These are phyloP conservation scores for Fistulina hepatica DNA, from an alignment of 1,284 basidiomycete genomes.

Conservation along the genomic window DNA sequence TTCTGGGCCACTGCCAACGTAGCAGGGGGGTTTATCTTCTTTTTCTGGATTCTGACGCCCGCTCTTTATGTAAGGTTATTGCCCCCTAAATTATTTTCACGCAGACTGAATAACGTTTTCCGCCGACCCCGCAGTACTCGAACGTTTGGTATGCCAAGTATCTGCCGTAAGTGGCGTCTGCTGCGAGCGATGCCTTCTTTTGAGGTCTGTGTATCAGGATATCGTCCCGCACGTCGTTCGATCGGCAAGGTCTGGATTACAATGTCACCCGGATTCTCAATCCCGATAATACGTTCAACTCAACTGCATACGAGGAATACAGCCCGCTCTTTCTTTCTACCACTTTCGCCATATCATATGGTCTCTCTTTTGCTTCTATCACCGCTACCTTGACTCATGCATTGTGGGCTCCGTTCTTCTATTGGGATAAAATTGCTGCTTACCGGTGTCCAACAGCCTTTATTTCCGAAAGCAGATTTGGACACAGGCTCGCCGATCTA, in stretches of 20 bases:
- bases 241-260: conserved; percentile 45
- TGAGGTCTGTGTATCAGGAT: conserved; percentile 27
- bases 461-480: conserved; percentile 62
- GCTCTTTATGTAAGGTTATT: conserved; percentile 5
- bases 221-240: conserved; percentile 45
- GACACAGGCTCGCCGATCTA: conserved; percentile 36
- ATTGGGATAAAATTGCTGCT: background rate
- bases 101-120: background rate
- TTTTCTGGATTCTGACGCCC: conserved; percentile 37
- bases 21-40: conserved; percentile 65
- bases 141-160: conserved; percentile 39
- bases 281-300: conserved; percentile 39
- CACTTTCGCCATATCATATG: conserved; percentile 44
- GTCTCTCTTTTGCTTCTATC: conserved; percentile 49
- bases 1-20: conserved; percentile 81
- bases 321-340: conserved; percentile 64
- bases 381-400: conserved; percentile 61
- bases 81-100: no score
- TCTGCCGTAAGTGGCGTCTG: conserved; percentile 38
- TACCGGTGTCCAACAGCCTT: conserved; percentile 23
- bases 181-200: background rate
- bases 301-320: conserved; percentile 49
- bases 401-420: conserved; percentile 11
- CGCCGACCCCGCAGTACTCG: conserved; percentile 29
- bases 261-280: conserved; percentile 47